A percentile compares a stretch with the other conserved stretches of the same genome.
Conservation (phyloP, 2,329 filamentous ascomycete genomes). For the Alternaria alternata region DNA sequence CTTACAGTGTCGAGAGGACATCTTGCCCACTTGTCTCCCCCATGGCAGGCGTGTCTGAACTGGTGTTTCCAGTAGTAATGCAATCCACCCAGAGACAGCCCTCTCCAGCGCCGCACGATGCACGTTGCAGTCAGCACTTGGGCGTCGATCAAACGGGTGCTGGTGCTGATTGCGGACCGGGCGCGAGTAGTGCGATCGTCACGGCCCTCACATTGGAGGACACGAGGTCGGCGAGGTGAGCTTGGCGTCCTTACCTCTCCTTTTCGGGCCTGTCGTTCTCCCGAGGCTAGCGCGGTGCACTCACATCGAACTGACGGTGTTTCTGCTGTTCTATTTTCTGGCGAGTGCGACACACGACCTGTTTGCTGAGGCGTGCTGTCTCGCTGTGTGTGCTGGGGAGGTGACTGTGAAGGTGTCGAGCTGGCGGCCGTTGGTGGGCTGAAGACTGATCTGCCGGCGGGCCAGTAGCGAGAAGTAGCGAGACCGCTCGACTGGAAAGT, state of each 20-base stretch:
- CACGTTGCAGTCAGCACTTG: slow-evolving; percentile 42
- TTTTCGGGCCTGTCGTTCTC: slow-evolving; percentile 40
- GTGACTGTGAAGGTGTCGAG: neutral
- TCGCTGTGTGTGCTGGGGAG: neutral
- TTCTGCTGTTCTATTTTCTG: slow-evolving; percentile 14
- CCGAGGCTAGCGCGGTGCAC: slow-evolving; percentile 25
- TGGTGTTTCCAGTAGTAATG: slow-evolving; percentile 9
- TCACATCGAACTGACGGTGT: slow-evolving; percentile 12
- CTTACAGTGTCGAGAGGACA: neutral
- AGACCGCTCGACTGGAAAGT: slow-evolving; percentile 27
- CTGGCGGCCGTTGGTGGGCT: slow-evolving; percentile 29
- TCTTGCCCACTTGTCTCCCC: neutral
- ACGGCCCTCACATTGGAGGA: slow-evolving; percentile 34
- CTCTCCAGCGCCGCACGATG: slow-evolving; percentile 37
- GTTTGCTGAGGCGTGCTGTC: slow-evolving; percentile 12
- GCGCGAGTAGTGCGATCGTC: slow-evolving; percentile 45
- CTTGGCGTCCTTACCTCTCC: slow-evolving; percentile 38
- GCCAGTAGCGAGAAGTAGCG: slow-evolving; percentile 19
- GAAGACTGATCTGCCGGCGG: slow-evolving; percentile 26
- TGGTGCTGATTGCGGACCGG: slow-evolving; percentile 45
- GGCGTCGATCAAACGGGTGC: slow-evolving; percentile 51
- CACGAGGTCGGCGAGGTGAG: slow-evolving; percentile 48
- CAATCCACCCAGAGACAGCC: slow-evolving; percentile 11
- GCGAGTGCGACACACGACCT: slow-evolving; percentile 12
- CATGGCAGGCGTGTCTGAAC: slow-evolving; percentile 5